phyloP scores from a whole-genome alignment of 257 asterid species.

The Solanum rostratum region DNA sequence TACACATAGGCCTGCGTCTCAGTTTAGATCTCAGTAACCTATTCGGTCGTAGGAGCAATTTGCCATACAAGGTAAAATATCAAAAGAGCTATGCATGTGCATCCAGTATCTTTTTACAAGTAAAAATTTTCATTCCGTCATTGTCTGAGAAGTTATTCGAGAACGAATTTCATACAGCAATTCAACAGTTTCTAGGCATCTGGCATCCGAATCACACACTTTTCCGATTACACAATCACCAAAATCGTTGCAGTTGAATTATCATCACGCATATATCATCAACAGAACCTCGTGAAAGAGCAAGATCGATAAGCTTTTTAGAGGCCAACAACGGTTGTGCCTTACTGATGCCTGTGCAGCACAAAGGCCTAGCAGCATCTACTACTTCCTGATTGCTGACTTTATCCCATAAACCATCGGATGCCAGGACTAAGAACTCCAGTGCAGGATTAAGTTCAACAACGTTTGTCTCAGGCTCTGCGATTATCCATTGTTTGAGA shows the following conservation, averaged over 20 bases:
- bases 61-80: background rate
- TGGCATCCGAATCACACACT: background rate
- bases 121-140: background rate
- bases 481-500: conserved; percentile 75
- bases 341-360: conserved; percentile 25
- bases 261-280: conserved; percentile 77
- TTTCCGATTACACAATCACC: background rate
- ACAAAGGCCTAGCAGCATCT: conserved; percentile 44
- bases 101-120: background rate
- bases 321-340: conserved; percentile 44
- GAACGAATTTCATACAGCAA: background rate
- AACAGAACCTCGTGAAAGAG: conserved; percentile 61
- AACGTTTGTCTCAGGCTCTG: conserved; percentile 67
- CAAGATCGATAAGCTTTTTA: conserved; percentile 51
- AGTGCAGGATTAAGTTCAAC: conserved; percentile 31
- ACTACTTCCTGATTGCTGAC: conserved; percentile 81
- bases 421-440: conserved; percentile 83
- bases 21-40: background rate
- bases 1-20: background rate
- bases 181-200: background rate
- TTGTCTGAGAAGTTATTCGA: background rate
- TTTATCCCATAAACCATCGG: conserved; percentile 97
- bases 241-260: conserved; percentile 28
- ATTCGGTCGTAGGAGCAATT: background rate
- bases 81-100: background rate